phyloP scores from a whole-genome alignment of 2,329 filamentous ascomycete species.

The Bipolaris cookei region DNA sequence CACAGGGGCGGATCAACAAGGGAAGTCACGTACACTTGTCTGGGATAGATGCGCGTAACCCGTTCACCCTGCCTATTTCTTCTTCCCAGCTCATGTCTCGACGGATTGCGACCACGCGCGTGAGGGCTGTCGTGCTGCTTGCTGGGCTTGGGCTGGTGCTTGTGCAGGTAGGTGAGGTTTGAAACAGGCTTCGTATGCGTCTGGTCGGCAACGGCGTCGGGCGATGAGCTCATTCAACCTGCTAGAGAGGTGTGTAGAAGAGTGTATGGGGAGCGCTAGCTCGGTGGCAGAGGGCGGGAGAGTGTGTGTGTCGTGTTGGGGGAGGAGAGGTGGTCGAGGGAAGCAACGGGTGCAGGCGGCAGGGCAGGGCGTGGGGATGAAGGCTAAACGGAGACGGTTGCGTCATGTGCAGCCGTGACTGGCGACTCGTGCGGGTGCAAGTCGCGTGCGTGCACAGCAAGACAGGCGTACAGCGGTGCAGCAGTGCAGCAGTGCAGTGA shows the following conservation, averaged over 20 bases:
- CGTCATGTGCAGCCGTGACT: conserved; percentile 35
- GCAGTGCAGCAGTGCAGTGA: neutral
- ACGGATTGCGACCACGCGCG: conserved; percentile 46
- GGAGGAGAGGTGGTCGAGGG: conserved; percentile 7
- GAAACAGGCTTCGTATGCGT: conserved; percentile 41
- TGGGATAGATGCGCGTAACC: conserved; percentile 50
- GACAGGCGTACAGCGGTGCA: conserved; percentile 6
- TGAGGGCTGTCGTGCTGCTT: conserved; percentile 46
- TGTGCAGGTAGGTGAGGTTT: conserved; percentile 45
- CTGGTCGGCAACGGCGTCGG: conserved; percentile 38
- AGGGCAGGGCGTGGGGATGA: conserved; percentile 23
- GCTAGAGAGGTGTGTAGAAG: conserved; percentile 18
- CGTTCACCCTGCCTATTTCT: conserved; percentile 47
- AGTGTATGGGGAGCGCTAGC: conserved; percentile 17
- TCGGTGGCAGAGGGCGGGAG: conserved; percentile 5
- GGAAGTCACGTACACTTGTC: conserved; percentile 45
- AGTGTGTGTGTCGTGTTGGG: conserved; percentile 4
- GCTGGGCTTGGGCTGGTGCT: conserved; percentile 44
- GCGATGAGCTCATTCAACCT: conserved; percentile 51
- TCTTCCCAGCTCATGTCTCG: conserved; percentile 53
- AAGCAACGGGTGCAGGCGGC: conserved; percentile 26
- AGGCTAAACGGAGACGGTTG: conserved; percentile 29
- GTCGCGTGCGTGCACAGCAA: conserved; percentile 26
- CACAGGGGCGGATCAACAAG: neutral
- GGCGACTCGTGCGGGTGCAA: conserved; percentile 26